phyloP scores from a whole-genome alignment of 2,329 filamentous ascomycete species.

The Colletotrichum lindemuthianum region DNA sequence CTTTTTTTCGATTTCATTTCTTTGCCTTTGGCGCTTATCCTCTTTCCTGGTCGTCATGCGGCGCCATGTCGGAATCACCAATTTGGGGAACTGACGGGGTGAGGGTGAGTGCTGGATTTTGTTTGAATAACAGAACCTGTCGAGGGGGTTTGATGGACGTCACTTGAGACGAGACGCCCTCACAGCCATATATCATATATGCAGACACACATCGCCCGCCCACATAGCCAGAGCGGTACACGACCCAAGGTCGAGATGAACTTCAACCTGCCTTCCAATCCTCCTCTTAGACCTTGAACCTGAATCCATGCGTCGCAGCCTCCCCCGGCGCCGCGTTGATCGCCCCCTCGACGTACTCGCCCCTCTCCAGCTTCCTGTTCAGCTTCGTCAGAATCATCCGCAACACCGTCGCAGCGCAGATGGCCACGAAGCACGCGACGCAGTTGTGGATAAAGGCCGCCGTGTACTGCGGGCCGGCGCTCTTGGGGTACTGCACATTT shows the following conservation, averaged over 20 bases:
- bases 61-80: too few relatives aligned
- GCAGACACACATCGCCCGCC: background rate
- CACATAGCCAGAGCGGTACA: background rate
- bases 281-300: slow-evolving; percentile 65
- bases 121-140: too few relatives aligned
- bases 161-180: too few relatives aligned
- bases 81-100: too few relatives aligned
- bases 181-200: too few relatives aligned
- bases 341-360: slow-evolving; percentile 65
- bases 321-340: slow-evolving; percentile 67
- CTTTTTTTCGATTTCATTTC: too few relatives aligned
- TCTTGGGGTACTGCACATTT: slow-evolving; percentile 60
- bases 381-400: slow-evolving; percentile 70
- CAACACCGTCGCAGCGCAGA: slow-evolving; percentile 70
- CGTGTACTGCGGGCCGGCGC: slow-evolving; percentile 53
- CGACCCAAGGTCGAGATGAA: too few relatives aligned
- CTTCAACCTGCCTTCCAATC: background rate
- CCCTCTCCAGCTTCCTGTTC: slow-evolving; percentile 76
- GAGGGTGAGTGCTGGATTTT: too few relatives aligned
- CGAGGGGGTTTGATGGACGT: too few relatives aligned
- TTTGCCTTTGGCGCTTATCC: slow-evolving; percentile 12
- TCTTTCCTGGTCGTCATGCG: slow-evolving; percentile 3
- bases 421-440: slow-evolving; percentile 70
- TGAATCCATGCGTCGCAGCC: slow-evolving; percentile 70
- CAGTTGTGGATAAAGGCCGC: slow-evolving; percentile 77